phyloP scores from a whole-genome alignment of 176 grass and related monocot genomes.

The Avena insularis region DNA sequence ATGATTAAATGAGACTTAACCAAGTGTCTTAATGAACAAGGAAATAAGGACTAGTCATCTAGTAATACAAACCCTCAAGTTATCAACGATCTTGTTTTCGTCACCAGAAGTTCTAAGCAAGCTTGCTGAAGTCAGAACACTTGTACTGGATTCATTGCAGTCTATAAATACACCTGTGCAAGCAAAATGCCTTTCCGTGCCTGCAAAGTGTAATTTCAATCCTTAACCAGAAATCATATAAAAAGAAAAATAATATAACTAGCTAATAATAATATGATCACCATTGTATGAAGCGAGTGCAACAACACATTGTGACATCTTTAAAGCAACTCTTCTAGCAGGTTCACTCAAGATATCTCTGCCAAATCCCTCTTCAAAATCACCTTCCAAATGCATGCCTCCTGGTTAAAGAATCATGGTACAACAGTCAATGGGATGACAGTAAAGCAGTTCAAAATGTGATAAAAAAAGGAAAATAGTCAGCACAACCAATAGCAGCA shows the following conservation, averaged over 20 bases:
- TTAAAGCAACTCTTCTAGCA: conserved; percentile 2
- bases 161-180: conserved; percentile 10
- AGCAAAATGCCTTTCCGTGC: not conserved
- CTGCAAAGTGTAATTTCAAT: not conserved
- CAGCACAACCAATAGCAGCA: not conserved
- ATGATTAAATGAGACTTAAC: not conserved
- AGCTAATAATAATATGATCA: conserved; percentile 6
- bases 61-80: conserved; percentile 19
- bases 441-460: not conserved
- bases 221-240: not conserved
- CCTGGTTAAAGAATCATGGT: conserved; percentile 1
- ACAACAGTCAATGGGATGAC: not conserved
- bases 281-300: conserved; percentile 16
- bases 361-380: conserved; percentile 13
- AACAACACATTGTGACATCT: not conserved
- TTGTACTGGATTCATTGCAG: not conserved
- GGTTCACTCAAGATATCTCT: not conserved
- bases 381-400: not conserved
- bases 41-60: not conserved
- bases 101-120: conserved; percentile 10
- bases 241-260: not conserved
- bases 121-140: conserved; percentile 19
- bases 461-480: not conserved
- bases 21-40: not conserved
- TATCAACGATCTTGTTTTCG: not conserved